Evolutionary conservation across 1,139 yeast genomes (phyloP).

Genomic region (Arxiozyma bovina): DNA sequence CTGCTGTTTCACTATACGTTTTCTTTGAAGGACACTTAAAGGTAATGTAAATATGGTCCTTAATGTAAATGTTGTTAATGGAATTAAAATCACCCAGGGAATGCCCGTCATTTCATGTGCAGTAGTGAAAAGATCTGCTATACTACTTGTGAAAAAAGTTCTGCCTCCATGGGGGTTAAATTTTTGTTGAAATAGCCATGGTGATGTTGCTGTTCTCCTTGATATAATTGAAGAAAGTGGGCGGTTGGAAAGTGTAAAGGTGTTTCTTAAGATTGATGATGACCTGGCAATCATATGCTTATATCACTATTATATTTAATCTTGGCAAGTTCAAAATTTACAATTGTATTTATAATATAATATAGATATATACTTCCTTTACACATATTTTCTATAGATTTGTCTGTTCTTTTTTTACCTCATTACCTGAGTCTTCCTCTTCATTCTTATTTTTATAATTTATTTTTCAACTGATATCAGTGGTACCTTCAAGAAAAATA

Average conservation of each 20-base stretch:
- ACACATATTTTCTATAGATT: too few species aligned
- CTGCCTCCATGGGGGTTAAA: not conserved
- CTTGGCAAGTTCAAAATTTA: not conserved
- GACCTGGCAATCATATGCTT: not conserved
- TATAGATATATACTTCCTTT: too few species aligned
- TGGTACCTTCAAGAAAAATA: not conserved
- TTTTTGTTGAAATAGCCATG: not conserved
- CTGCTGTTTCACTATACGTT: slow-evolving; percentile 61
- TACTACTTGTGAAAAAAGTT: not conserved
- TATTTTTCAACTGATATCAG: not conserved
- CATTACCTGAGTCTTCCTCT: not conserved
- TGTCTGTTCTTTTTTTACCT: too few species aligned
- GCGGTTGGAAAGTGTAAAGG: not conserved
- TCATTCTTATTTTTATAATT: too few species aligned
- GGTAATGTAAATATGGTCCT: slow-evolving; percentile 69
- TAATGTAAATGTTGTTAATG: slow-evolving; percentile 57
- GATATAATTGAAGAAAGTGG: not conserved
- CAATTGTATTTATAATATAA: too few species aligned
- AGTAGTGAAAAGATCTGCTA: slow-evolving; percentile 22
- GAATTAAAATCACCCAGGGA: slow-evolving; percentile 82
- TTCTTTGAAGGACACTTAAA: slow-evolving; percentile 62
- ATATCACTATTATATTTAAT: not conserved
- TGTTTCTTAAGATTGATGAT: too few species aligned
- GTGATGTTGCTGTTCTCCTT: not conserved
- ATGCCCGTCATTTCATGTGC: slow-evolving; percentile 50